A percentile compares a stretch with the other conserved stretches of the same genome.
These are phyloP conservation scores for Fusarium verrucosum DNA, from an alignment of 2,329 filamentous ascomycete genomes.

Conservation along the genomic window DNA sequence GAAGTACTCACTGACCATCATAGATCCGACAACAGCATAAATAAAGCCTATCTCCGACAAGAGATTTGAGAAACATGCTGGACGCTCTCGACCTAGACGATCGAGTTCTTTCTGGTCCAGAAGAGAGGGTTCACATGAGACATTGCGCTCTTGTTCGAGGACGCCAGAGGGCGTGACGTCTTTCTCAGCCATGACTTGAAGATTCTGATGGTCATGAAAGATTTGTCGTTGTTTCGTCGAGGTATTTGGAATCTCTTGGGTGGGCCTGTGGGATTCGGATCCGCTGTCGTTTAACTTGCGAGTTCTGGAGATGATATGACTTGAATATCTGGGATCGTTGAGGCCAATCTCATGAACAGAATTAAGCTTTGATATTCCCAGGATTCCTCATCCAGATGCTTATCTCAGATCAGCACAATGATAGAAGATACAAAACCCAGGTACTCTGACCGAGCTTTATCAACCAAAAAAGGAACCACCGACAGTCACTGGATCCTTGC, in stretches of 20 bases:
- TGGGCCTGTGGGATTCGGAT: not conserved
- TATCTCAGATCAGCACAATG: not conserved
- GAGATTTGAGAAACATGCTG: constrained; percentile 61
- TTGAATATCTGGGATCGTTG: not conserved
- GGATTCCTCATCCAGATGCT: rapidly evolving
- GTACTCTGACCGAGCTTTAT: too few species aligned
- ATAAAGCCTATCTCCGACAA: constrained; percentile 70
- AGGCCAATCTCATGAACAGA: rapidly evolving
- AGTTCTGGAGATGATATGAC: not conserved
- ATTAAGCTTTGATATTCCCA: too few species aligned
- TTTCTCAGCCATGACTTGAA: not conserved
- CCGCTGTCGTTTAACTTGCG: not conserved
- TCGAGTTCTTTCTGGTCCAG: constrained; percentile 58
- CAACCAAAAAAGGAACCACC: not conserved
- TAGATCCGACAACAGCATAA: constrained; percentile 68
- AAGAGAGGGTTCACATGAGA: not conserved
- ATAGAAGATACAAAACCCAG: not conserved
- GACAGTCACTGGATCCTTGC: not conserved
- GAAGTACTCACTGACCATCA: constrained; percentile 76
- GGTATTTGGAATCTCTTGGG: constrained; percentile 3
- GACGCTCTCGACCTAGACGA: constrained; percentile 69
- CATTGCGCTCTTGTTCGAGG: constrained; percentile 4
- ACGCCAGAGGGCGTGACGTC: not conserved
- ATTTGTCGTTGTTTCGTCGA: not conserved
- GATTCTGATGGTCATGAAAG: not conserved